Evolutionary conservation across 2,329 filamentous ascomycete species (phyloP), one percentile per base, ranked within the genome.

Genomic region (Ophiobolus disseminans): DNA sequence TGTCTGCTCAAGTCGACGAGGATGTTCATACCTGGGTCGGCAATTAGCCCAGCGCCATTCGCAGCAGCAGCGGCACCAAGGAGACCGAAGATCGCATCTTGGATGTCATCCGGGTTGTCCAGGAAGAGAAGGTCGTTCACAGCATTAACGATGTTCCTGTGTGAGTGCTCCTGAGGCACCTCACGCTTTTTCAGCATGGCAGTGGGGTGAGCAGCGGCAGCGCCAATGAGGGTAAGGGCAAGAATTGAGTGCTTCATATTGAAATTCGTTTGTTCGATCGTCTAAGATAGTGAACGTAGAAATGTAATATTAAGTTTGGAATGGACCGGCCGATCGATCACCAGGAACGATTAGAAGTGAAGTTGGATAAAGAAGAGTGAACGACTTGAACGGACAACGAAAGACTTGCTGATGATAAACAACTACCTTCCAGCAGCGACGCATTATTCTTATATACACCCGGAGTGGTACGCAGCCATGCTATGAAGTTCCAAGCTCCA

Each of bases 101-200:
- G 39, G 46, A 83, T 81, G 8, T 74, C 65, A 51, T 76, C 75
- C 1, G 80, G 80, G 66, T 83, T 79, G 58, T 82, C 62, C 47
- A 72, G 58, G 32, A 73, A 50, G 25, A 84, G 63, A 43, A 76
- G 71, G 17, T 67, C 68, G 53, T 76, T 72, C 53, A 80, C 77
- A 36, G 73, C 74, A 22, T 67, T 65, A 38, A 84, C 66, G 62
- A 82, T 75, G 55, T 76, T 74, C 47, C 78, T 68, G 67, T 85
- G 82, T 9, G 80, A 80, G 60, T 83, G 80, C 55, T 84, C 82
- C 62, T 84, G 80, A 20, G 82, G 82, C 48, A 84, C 80, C 63
- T 84, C 79, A 57, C 80, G 80, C 63, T 66, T 66, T 23, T 25
- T 53, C 37, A 62, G 44, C 26, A 52, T 48, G 19, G 60, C 40